Evolutionary conservation across 1,284 basidiomycete genomes (phyloP).

Genomic region (Cryptococcus amylolentus): DNA sequence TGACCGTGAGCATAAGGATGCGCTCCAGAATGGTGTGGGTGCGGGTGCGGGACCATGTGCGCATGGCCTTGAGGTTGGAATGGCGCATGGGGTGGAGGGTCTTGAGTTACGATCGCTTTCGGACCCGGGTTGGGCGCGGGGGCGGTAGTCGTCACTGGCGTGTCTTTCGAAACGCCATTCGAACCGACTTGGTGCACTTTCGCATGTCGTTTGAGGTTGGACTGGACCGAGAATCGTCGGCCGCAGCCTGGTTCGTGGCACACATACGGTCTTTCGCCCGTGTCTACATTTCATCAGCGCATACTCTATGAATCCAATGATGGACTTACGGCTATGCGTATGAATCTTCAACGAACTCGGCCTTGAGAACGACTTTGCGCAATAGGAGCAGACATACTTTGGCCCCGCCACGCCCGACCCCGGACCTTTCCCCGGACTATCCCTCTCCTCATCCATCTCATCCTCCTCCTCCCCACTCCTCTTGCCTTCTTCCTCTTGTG

Average conservation of each 20-base stretch:
- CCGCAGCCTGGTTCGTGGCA: conserved; percentile 42
- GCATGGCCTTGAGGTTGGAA: neutral
- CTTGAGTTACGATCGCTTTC: neutral
- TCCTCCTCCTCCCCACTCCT: conserved; percentile 13
- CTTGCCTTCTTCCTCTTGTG: conserved; percentile 30
- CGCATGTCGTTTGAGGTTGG: conserved; percentile 47
- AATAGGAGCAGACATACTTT: conserved; percentile 43
- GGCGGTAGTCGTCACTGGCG: neutral
- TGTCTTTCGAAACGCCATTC: neutral
- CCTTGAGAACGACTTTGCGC: conserved; percentile 44
- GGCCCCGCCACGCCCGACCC: conserved; percentile 25
- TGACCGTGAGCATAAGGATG: neutral
- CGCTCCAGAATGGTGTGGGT: neutral
- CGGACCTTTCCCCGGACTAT: conserved; percentile 2
- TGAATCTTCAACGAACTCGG: conserved; percentile 45
- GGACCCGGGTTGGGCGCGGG: neutral
- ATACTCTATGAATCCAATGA: neutral
- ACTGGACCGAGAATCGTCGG: conserved; percentile 46
- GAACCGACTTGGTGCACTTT: conserved; percentile 40
- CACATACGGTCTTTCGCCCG: conserved; percentile 45
- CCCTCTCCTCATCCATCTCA: conserved; percentile 10
- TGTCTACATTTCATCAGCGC: conserved; percentile 26
- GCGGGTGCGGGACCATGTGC: neutral
- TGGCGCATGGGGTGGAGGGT: neutral
- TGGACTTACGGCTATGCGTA: conserved; percentile 44